Evolutionary conservation across 257 asterid species (phyloP), one percentile per base, ranked within the genome.

Genomic region (Solanum sparsipilum): DNA sequence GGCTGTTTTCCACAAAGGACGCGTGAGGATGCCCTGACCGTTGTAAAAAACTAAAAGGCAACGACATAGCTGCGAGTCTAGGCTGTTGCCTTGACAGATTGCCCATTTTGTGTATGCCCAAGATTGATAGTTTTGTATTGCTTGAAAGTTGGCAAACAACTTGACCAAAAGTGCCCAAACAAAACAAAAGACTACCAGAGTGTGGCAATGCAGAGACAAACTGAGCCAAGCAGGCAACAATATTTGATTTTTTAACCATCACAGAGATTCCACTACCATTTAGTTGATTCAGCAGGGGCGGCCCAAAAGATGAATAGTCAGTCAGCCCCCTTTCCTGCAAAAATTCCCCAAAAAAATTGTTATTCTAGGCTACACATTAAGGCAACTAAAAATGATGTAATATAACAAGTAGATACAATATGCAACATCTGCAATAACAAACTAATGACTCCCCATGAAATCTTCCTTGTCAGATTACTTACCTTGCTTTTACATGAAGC

Each of bases 151-250:
- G 94, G 91, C 82, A 95, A 83, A 89, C 94, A 83, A 96, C 91
- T 94, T 94, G 96, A 21, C 97, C 98, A 56, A 95, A 96, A 58
- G 96, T 96, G 94, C 94, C 90, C 83, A 92, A 93, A 71, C 95
- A 91, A 86, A 72, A 86, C 41, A 89, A 86, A 63, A 88, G 71
- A 84, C 88, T 89, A 35, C 89, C 56, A 84, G 93, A 56, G 58
- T 90, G 89, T 71, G 89, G 84, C 9, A 38, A 91, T 58, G 76
- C 87, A 48, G 98, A 94, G 86, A 93, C 91, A 91, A 93, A 93
- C 87, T 93, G 98, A 89, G 96, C 98, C 91, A 95, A 74, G 0
- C 96, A 94, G 84, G 98, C 98, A 78, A 90, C 89, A 31, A 91
- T 15, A 72, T 93, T 95, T 56, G 93, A 89, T 83, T 94, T 95